These are phyloP conservation scores for Cadophora sp. DNA, from an alignment of 2,329 filamentous ascomycete genomes.

Conservation along the genomic window DNA sequence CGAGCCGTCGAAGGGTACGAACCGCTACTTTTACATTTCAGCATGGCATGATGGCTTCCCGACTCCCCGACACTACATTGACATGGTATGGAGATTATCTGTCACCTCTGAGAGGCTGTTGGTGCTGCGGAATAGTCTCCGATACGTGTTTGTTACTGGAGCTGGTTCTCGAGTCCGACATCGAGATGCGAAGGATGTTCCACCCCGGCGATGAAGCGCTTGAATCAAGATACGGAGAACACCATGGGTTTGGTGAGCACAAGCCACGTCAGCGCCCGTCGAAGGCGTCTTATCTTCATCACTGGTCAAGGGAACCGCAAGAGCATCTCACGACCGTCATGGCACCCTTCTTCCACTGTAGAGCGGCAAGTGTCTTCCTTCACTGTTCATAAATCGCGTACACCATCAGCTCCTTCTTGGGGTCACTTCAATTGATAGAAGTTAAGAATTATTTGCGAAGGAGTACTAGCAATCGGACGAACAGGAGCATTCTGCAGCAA, in stretches of 20 bases:
- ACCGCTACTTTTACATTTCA: no score
- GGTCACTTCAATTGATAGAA: no score
- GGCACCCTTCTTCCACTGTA: background rate
- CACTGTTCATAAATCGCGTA: no score
- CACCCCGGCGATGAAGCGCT: constrained; percentile 24
- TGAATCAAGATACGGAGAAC: background rate
- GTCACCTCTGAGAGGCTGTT: background rate
- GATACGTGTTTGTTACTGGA: background rate
- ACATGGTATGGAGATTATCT: background rate
- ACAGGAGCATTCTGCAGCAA: no score
- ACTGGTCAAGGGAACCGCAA: background rate
- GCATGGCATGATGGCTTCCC: no score
- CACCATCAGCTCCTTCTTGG: no score
- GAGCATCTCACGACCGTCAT: background rate
- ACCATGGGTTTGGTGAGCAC: background rate
- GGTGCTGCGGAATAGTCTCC: background rate
- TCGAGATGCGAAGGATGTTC: constrained; percentile 31
- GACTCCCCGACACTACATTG: no score
- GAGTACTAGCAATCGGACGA: no score
- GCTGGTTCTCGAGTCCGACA: constrained; percentile 5
- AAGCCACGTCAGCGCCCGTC: background rate
- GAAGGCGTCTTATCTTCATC: background rate
- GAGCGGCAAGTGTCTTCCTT: background rate
- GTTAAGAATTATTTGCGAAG: no score
- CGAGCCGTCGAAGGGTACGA: no score